A percentile compares a stretch with the other conserved stretches of the same genome.
Evolutionary conservation across 73 alveolate species (phyloP).

Genomic region (Diophrys sp.): DNA sequence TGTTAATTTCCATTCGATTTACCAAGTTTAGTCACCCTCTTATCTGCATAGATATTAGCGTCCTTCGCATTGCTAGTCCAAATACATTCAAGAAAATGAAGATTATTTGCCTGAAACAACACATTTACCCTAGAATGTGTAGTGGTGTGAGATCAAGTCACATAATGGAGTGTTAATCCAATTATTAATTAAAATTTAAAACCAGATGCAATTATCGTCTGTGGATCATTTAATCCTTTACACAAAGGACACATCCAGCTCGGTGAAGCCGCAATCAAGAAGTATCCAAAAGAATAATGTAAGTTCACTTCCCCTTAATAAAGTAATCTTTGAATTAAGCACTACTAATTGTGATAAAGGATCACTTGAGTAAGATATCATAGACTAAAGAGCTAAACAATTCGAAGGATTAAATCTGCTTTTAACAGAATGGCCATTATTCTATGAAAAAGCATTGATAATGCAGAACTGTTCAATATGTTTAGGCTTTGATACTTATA

Average conservation of each 20-base stretch:
- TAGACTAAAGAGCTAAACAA: slow-evolving; percentile 12
- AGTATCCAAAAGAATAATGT: slow-evolving; percentile 10
- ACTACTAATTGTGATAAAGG: slow-evolving; percentile 15
- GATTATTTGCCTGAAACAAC: no score
- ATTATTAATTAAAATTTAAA: no score
- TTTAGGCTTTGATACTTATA: slow-evolving; percentile 47
- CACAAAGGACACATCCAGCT: slow-evolving; percentile 48
- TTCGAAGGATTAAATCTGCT: slow-evolving; percentile 21
- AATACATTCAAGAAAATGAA: no score
- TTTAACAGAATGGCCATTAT: slow-evolving; percentile 19
- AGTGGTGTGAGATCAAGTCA: no score
- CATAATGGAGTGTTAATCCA: no score
- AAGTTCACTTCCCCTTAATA: no score
- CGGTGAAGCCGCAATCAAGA: slow-evolving; percentile 8
- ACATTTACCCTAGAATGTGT: no score
- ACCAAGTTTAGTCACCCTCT: no score
- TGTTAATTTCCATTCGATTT: no score
- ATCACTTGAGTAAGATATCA: slow-evolving; percentile 3
- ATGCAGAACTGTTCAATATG: slow-evolving; percentile 15
- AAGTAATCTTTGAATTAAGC: slow-evolving; percentile 10
- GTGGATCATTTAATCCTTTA: slow-evolving; percentile 56
- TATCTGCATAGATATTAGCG: no score
- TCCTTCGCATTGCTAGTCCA: no score
- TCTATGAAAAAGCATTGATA: slow-evolving; percentile 13
- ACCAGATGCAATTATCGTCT: slow-evolving; percentile 15